Evolutionary conservation across 768 basidiomycete genomes (phyloP).

Genomic region (Ramaria sp.): DNA sequence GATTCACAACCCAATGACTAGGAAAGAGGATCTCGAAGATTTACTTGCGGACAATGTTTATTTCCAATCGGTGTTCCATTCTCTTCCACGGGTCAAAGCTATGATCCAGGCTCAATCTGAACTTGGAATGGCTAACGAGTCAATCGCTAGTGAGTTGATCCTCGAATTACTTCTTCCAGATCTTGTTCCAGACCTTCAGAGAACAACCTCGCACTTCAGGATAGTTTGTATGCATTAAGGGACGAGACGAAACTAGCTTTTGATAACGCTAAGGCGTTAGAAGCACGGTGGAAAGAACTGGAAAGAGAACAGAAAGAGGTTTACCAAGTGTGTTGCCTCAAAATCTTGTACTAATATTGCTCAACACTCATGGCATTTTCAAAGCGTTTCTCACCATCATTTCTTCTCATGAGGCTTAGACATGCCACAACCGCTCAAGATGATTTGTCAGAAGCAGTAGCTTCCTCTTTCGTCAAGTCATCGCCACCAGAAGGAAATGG

Average conservation of each 20-base stretch:
- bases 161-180: neutral
- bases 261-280: conserved; percentile 73
- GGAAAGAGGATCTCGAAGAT: conserved; percentile 87
- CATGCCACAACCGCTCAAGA: conserved; percentile 89
- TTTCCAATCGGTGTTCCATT: conserved; percentile 82
- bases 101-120: conserved; percentile 69
- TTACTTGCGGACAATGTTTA: conserved; percentile 70
- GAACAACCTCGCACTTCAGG: conserved; percentile 66
- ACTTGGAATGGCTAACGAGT: conserved; percentile 75
- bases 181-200: conserved; percentile 30
- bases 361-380: neutral
- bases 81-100: conserved; percentile 59
- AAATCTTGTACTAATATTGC: neutral
- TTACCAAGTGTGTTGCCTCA: conserved; percentile 54
- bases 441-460: conserved; percentile 75
- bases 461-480: conserved; percentile 71
- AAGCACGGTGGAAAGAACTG: conserved; percentile 75
- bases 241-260: conserved; percentile 81
- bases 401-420: conserved; percentile 76
- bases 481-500: conserved; percentile 23
- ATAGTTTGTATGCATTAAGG: conserved; percentile 62
- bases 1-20: conserved; percentile 19
- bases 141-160: conserved; percentile 64
- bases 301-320: conserved; percentile 83
- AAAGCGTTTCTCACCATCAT: conserved; percentile 77